These are phyloP conservation scores for Tirmania nivea DNA, from an alignment of 495 filamentous ascomycete species.

Conservation along the genomic window DNA sequence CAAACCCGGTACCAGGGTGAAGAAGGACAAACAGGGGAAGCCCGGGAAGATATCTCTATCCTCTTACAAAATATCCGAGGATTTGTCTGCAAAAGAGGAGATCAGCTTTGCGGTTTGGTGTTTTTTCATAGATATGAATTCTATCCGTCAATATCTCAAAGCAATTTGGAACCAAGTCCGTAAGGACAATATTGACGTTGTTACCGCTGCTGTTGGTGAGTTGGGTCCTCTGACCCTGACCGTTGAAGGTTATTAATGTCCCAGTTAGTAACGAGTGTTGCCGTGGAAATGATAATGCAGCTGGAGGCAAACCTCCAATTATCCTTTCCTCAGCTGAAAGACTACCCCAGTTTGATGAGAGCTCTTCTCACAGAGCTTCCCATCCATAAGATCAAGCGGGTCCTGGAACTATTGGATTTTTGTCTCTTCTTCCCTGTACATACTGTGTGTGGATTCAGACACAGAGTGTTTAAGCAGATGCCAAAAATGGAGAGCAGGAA, in stretches of 20 bases:
- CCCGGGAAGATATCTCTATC: conserved; percentile 1
- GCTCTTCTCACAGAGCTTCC: conserved; percentile 3
- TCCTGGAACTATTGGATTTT: conserved; percentile 5
- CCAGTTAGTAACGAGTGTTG: conserved; percentile 2
- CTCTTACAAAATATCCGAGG: conserved; percentile 1
- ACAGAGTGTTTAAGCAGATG: conserved; percentile 5
- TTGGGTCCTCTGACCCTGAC: background rate
- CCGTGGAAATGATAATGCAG: conserved; percentile 3
- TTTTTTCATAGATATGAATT: conserved; percentile 9
- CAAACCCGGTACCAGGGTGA: background rate
- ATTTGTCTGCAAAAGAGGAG: conserved; percentile 5
- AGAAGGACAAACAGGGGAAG: conserved; percentile 3
- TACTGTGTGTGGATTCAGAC: conserved; percentile 5
- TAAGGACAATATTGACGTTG: conserved; percentile 5
- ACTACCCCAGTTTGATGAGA: conserved; percentile 6
- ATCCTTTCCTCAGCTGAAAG: conserved; percentile 6
- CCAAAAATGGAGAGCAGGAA: conserved; percentile 3
- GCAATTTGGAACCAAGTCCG: conserved; percentile 7
- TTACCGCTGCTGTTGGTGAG: conserved; percentile 9
- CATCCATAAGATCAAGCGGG: conserved; percentile 5
- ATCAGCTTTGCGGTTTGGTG: conserved; percentile 11
- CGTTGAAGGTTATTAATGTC: no score
- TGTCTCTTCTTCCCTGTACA: conserved; percentile 7
- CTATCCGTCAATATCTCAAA: conserved; percentile 7
- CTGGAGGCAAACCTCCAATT: conserved; percentile 6